Conservation (phyloP, 2,329 filamentous ascomycete genomes). For the Ascochyta viciae-villosae region DNA sequence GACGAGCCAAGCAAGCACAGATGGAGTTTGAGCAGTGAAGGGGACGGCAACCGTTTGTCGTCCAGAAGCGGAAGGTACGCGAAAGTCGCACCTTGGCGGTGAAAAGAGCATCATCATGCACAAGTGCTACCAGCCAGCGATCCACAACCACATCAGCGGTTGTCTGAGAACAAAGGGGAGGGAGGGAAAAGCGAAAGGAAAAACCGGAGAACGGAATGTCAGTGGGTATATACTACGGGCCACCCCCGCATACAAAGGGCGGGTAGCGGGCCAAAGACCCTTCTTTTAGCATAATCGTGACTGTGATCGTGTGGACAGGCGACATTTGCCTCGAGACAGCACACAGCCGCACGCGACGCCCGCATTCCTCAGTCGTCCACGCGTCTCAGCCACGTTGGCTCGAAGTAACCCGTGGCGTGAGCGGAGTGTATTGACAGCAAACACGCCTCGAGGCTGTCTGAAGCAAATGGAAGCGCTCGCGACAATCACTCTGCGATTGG, state of each 20-base stretch:
- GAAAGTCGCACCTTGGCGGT: conserved; percentile 28
- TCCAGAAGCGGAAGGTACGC: conserved; percentile 17
- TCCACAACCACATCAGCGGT: conserved; percentile 13
- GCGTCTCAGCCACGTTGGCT: conserved; percentile 16
- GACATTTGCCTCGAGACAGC: conserved; percentile 19
- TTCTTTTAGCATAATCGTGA: conserved; percentile 28
- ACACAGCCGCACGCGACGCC: conserved; percentile 23
- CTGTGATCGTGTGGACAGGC: conserved; percentile 31
- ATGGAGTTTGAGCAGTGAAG: conserved; percentile 23
- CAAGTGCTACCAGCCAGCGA: conserved; percentile 19
- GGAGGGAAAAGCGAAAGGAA: conserved; percentile 15
- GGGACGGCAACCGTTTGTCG: conserved; percentile 11
- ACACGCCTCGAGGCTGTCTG: background rate
- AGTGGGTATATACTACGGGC: conserved; percentile 20
- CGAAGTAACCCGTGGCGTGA: conserved; percentile 6
- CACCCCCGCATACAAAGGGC: conserved; percentile 27
- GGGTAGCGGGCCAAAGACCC: conserved; percentile 23
- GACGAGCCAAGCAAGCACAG: conserved; percentile 26
- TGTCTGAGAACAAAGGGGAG: conserved; percentile 16
- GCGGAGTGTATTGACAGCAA: conserved; percentile 5
- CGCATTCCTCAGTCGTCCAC: conserved; percentile 17
- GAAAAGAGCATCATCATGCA: conserved; percentile 37
- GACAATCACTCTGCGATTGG: background rate
- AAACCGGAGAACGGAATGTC: conserved; percentile 17
- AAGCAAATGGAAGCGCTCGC: background rate